A percentile compares a stretch with the other conserved stretches of the same genome.
These are phyloP conservation scores for Echinochloa phyllopogon DNA, from an alignment of 176 grass and related monocot species.

Conservation along the genomic window DNA sequence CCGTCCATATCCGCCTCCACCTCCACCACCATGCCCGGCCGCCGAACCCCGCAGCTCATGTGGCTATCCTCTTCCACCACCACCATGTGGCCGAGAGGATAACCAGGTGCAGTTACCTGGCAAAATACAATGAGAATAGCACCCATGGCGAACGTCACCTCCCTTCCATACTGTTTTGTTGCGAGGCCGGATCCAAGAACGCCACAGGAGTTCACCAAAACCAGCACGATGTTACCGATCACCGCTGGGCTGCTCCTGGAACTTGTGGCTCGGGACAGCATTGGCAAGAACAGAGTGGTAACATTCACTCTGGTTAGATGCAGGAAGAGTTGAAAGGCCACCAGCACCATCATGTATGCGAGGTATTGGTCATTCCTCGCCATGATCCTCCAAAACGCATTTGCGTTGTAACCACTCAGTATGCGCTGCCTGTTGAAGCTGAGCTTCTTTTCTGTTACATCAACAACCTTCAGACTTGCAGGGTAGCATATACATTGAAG, in stretches of 20 bases:
- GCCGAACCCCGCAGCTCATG: no score
- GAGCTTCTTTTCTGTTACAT: conserved; percentile 16
- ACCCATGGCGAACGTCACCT: conserved; percentile 22
- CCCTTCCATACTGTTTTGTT: conserved; percentile 41
- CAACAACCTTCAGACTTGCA: conserved; percentile 36
- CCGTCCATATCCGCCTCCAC: no score
- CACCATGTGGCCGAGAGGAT: no score
- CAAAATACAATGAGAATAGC: conserved; percentile 47
- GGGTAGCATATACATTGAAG: conserved; percentile 50
- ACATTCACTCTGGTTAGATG: conserved; percentile 42
- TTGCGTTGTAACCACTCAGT: background rate
- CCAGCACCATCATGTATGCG: conserved; percentile 31
- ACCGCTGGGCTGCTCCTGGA: conserved; percentile 36
- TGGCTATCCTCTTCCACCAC: no score
- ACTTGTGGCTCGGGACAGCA: conserved; percentile 41
- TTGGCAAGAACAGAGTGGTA: conserved; percentile 40
- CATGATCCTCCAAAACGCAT: conserved; percentile 35
- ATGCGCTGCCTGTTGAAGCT: background rate
- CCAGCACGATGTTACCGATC: conserved; percentile 40
- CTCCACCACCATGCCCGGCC: no score
- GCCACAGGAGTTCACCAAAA: conserved; percentile 45
- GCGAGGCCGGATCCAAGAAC: conserved; percentile 50
- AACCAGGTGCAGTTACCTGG: conserved; percentile 57
- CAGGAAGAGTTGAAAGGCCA: conserved; percentile 45
- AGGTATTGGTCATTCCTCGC: conserved; percentile 43